Conservation (phyloP, 2,329 filamentous ascomycete species). For the Sphaerulina musiva region DNA sequence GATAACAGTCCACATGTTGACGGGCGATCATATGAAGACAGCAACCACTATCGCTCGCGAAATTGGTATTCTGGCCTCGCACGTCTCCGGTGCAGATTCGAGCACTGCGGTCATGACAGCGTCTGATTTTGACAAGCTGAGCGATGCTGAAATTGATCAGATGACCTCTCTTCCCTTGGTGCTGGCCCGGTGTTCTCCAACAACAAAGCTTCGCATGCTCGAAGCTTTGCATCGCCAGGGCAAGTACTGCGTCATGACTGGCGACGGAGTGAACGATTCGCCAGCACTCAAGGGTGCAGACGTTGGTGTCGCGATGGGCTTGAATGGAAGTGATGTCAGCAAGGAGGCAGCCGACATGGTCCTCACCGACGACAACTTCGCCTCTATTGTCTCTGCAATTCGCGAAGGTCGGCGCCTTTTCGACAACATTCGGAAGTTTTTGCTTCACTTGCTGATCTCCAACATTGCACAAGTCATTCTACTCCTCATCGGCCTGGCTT, state of each 20-base stretch:
- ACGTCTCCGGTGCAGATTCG: slow-evolving; percentile 23
- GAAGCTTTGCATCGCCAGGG: slow-evolving; percentile 40
- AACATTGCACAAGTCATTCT: slow-evolving; percentile 46
- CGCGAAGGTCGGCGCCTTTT: slow-evolving; percentile 42
- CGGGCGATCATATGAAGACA: slow-evolving; percentile 43
- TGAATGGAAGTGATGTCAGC: slow-evolving; percentile 41
- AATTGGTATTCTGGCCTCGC: slow-evolving; percentile 38
- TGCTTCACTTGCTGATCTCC: slow-evolving; percentile 45
- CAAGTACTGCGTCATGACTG: slow-evolving; percentile 41
- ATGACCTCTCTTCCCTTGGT: slow-evolving; percentile 41
- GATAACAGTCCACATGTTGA: slow-evolving; percentile 47
- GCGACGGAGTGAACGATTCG: slow-evolving; percentile 43
- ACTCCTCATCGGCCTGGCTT: slow-evolving; percentile 43
- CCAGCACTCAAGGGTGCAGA: slow-evolving; percentile 43
- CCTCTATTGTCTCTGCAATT: slow-evolving; percentile 42
- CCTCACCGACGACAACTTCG: slow-evolving; percentile 42
- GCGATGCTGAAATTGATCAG: slow-evolving; percentile 39
- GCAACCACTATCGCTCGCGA: slow-evolving; percentile 44
- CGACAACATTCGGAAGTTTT: slow-evolving; percentile 45
- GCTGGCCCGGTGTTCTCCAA: slow-evolving; percentile 42
- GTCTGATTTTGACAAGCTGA: slow-evolving; percentile 41
- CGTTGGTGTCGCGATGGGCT: slow-evolving; percentile 43
- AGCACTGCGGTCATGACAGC: slow-evolving; percentile 39
- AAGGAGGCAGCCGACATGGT: slow-evolving; percentile 43
- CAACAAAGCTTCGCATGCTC: slow-evolving; percentile 45